These are phyloP conservation scores for Acanthamoeba triangularis DNA, from an alignment of 208 protist species.

Conservation along the genomic window DNA sequence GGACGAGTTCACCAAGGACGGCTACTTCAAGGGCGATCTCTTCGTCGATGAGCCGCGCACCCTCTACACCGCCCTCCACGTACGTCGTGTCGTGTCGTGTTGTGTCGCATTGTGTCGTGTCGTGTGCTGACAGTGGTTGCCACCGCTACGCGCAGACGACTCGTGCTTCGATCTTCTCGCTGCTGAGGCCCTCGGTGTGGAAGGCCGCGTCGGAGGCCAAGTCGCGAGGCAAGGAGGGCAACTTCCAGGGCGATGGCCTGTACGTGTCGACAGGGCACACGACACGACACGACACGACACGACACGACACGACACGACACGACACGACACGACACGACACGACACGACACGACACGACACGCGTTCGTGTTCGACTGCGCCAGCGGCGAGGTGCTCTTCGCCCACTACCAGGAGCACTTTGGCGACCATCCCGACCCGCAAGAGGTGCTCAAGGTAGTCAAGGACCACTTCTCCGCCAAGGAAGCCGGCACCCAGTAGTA, in stretches of 20 bases:
- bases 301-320: no score
- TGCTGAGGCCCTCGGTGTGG: neutral
- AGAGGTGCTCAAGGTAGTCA: neutral
- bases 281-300: no score
- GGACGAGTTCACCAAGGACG: constrained; percentile 1
- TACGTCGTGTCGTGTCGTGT: neutral
- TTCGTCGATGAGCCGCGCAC: neutral
- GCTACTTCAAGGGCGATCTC: constrained; percentile 25
- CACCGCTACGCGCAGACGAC: neutral
- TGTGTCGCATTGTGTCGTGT: neutral
- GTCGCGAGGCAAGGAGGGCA: neutral
- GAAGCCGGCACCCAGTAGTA: neutral
- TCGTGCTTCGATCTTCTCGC: neutral
- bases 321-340: no score
- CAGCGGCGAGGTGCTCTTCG: constrained; percentile 31
- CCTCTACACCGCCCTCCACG: neutral
- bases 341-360: no score
- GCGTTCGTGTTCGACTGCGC: constrained; percentile 12
- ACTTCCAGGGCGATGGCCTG: constrained; percentile 12
- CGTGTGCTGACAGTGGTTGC: neutral
- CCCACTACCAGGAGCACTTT: constrained; percentile 12
- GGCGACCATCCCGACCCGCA: constrained; percentile 5
- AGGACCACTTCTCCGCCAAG: neutral
- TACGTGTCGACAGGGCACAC: neutral
- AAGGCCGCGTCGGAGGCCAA: neutral